Conservation (phyloP, 2,329 filamentous ascomycete genomes). For the Orbilia blumenaviensis region DNA sequence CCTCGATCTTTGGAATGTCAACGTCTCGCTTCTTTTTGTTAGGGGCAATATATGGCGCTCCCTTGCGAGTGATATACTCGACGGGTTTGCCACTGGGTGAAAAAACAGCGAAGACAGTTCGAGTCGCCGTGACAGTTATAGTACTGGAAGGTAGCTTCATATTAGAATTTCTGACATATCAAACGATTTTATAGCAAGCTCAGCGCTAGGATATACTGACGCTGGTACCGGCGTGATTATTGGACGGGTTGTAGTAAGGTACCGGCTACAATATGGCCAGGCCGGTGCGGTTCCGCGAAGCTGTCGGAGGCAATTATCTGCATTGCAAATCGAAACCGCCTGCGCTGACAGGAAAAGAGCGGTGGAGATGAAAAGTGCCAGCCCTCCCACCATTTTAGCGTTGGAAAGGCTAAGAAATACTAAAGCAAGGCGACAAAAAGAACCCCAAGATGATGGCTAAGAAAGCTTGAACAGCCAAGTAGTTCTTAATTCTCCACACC, state of each 20-base stretch:
- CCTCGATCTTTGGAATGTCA: conserved; percentile 10
- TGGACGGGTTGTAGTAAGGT: conserved; percentile 26
- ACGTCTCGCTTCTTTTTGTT: conserved; percentile 36
- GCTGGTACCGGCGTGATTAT: conserved; percentile 22
- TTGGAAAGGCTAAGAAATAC: neutral
- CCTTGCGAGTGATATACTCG: conserved; percentile 48
- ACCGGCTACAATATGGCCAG: conserved; percentile 34
- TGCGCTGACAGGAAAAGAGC: neutral
- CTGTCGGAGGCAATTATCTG: conserved; percentile 50
- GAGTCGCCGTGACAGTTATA: conserved; percentile 35
- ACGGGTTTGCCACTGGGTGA: conserved; percentile 5
- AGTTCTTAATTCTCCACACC: neutral
- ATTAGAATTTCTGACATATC: too few species aligned
- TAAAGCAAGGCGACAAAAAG: neutral
- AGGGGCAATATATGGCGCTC: conserved; percentile 46
- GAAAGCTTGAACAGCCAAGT: neutral
- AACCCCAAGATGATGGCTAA: neutral
- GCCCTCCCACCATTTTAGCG: conserved; percentile 16
- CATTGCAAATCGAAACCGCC: conserved; percentile 35
- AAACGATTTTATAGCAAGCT: too few species aligned
- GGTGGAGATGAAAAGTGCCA: neutral
- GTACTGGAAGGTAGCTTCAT: conserved; percentile 5
- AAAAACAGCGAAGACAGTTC: conserved; percentile 44
- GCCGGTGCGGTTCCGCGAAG: conserved; percentile 13
- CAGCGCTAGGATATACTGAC: too few species aligned